Conservation (phyloP, 257 asterid genomes). For the Coffea canephora region DNA sequence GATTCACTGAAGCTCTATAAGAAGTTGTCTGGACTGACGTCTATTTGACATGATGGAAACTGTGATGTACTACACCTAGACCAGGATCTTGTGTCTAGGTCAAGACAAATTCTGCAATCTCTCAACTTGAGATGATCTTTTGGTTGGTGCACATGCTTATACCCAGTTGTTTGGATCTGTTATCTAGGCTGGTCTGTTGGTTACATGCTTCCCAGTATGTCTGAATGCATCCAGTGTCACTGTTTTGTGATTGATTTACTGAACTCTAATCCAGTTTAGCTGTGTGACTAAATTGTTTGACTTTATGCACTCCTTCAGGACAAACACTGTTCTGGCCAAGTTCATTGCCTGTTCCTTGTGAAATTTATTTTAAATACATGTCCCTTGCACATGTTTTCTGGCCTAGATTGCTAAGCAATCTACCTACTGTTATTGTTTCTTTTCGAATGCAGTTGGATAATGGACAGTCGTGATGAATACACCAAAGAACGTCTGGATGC, state of each 20-base stretch:
- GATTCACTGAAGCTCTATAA: neutral
- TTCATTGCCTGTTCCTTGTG: neutral
- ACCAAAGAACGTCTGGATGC: conserved; percentile 90
- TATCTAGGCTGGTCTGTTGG: neutral
- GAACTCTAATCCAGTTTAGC: neutral
- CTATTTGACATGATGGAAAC: neutral
- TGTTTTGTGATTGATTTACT: neutral
- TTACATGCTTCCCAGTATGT: neutral
- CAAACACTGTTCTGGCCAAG: neutral
- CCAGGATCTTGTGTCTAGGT: neutral
- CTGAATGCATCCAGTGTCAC: neutral
- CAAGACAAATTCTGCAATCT: neutral
- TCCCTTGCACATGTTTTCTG: neutral
- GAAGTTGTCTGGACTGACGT: neutral
- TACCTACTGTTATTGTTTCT: neutral
- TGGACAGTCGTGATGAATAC: conserved; percentile 96
- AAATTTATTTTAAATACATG: neutral
- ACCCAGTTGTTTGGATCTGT: neutral
- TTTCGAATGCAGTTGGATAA: conserved; percentile 75
- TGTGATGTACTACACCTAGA: too few species aligned
- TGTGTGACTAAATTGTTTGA: too few species aligned
- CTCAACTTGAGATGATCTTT: neutral
- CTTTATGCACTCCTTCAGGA: neutral
- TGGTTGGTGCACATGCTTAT: neutral
- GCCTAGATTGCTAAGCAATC: neutral